Evolutionary conservation across 1,284 basidiomycete genomes (phyloP).

Genomic region (Boletus albobrunnescens): DNA sequence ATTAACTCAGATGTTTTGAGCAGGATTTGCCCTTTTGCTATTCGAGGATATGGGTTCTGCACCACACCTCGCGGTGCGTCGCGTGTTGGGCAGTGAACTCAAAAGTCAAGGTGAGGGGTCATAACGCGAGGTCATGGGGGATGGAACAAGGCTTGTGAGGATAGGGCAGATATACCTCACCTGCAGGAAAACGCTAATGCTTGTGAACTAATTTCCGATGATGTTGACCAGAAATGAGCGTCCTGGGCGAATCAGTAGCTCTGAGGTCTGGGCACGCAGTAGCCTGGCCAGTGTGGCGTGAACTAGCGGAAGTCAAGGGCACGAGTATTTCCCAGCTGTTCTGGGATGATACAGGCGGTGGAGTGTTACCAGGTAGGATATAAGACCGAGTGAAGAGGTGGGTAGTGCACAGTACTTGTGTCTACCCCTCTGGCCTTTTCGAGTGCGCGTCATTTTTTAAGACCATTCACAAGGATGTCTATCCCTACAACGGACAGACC

Average conservation of each 20-base stretch:
- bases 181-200: conserved; percentile 6
- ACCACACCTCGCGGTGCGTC: background rate
- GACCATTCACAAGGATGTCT: conserved; percentile 13
- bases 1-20: conserved; percentile 21
- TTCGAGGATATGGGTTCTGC: conserved; percentile 12
- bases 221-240: background rate
- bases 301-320: background rate
- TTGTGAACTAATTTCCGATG: conserved; percentile 12
- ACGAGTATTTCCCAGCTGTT: background rate
- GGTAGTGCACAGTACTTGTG: background rate
- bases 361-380: conserved; percentile 11
- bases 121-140: background rate
- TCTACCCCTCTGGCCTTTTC: conserved; percentile 3
- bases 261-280: conserved; percentile 3
- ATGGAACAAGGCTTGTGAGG: conserved; percentile 4
- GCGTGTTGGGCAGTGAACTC: background rate
- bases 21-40: conserved; percentile 20
- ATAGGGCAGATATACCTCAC: conserved; percentile 21
- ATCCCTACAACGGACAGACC: conserved; percentile 1
- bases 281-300: conserved; percentile 1
- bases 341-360: conserved; percentile 1
- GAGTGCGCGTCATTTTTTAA: conserved; percentile 3
- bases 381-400: conserved; percentile 20
- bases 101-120: conserved; percentile 11
- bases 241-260: background rate